Base-by-base conservation (phyloP, 78 protist genomes). In the Parvularia atlantis region DNA sequence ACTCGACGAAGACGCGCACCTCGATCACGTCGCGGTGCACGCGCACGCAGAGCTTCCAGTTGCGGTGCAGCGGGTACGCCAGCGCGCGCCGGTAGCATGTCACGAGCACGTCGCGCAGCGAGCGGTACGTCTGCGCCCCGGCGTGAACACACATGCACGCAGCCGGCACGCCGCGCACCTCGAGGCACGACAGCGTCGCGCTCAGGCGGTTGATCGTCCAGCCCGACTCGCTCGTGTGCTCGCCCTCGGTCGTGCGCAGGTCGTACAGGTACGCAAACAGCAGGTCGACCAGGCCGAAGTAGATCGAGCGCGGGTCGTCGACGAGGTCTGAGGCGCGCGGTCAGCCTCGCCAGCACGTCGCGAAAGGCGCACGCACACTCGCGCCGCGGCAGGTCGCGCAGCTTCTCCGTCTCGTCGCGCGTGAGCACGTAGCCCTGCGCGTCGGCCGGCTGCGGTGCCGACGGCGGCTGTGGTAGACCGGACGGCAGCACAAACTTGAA, bases 1-100 rank as follows among this genome's bases (percentile, higher is more conserved):
- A n/a, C n/a, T n/a, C n/a, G n/a, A n/a, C n/a, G n/a, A n/a, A n/a
- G n/a, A n/a, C n/a, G n/a, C n/a, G n/a, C n/a, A n/a, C n/a, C n/a
- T n/a, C n/a, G n/a, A n/a, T n/a, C 19, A 54, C 81, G 54, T 77
- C 82, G 41, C 26, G 24, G 48, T 43, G 64, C 19, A 39, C 33
- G 13, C 26, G 22, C 31, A 9, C n/a, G 13, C 77, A 1, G 9
- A 77, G 64, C 22, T 2, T 22, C 73, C 56, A 77, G 46, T 77
- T 61, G 7, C 82, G 56, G 66, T 67, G 28, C 13, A 78, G 81
- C 28, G 83, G 83, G 43, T 30, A 78, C 35, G n/a, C 56, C 16
- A 78, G 66, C 13, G 62, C 0, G 1, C 83, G 78, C 17, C 81
- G 39, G n/a, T 50, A 36, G 44, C 36, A 30, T 28, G 78, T 24